Evolutionary conservation across 2,329 filamentous ascomycete genomes (phyloP), one percentile per base, ranked within the genome.

Genomic region (Didymella pinodella): DNA sequence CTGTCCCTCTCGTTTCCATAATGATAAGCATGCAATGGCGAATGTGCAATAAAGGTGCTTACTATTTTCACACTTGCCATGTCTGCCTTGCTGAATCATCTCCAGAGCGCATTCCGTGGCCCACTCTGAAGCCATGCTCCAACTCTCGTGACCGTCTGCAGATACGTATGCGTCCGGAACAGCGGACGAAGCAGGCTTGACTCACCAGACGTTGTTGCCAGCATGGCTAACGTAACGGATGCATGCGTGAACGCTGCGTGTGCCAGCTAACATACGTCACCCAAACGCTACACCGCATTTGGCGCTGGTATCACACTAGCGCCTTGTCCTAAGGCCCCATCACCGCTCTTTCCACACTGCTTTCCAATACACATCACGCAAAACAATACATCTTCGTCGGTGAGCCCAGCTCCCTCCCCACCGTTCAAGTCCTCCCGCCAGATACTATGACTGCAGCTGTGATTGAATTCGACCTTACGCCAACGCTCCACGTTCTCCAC

Each of bases 301-400:
- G 45, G 50, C 25, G 29, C 22, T 51, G 25, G 38, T 41, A 43
- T 22, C 44, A 45, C 29, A 58, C 60, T 54, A 63, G 63, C 49
- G 50, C 48, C 59, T 54, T 47, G 40, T 32, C 31, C 31, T 11
- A 16, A 57, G 46, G 63, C n/a, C 2, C 16, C 32, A 36, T n/a
- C 69, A 74, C 70, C 72, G 71, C 71, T 65, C 61, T 65, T 73
- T 73, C 48, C 36, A 53, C 44, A 50, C 48, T 54, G 55, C 59
- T 62, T 53, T 32, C 51, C 59, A 51, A 41, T 49, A 51, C 45
- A 34, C 44, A 44, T 45, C 56, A 54, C 49, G 54, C 26, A 50
- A 32, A 52, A 54, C 48, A 48, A 38, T 51, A 40, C 61, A 48
- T 45, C 45, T 51, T 55, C 59, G 67, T 72, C 71, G 72, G 72